Base-by-base conservation (phyloP, 192 early-diverging fungal genomes). In the Oehlia diaphana region DNA sequence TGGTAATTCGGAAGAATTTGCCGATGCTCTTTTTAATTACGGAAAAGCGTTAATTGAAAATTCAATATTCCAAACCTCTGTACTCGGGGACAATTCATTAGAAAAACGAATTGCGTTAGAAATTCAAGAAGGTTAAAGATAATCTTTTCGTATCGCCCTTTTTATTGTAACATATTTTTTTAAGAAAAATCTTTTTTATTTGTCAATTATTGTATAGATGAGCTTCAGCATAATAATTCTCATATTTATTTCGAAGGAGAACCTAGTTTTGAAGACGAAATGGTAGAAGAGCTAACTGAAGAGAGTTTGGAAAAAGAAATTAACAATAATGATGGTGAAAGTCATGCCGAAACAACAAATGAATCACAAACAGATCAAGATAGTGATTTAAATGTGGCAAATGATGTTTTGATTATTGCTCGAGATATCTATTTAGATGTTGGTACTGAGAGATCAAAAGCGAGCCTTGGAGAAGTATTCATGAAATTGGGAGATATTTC, bases 401-500 rank as follows among this genome's bases (percentile, higher is more conserved):
- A 94, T 94, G 92, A 95, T 63, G 89, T 93, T 16, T 85, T 97
- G 63, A 94, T 95, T 75, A 79, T 94, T 31, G 94, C 94, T n/a
- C 92, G 96, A 33, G 86, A 96, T 4, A 92, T 95, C 8, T 95
- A 93, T 66, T 84, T 87, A 68, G 89, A 93, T 28, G 70, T 77
- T 21, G 86, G 82, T 10, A 81, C 79, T 10, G 83, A 88, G 53
- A 85, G 87, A 53, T 80, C 86, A 14, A 80, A 87, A 79, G 69
- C 88, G 47, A 77, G 89, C 80, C 82, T 92, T 77, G 88, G 92
- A 39, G 91, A 93, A 85, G 84, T 95, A 75, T 89, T 92, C 78
- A 82, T 94, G 74, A 87, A 88, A 1, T 86, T 97, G 35, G 95
- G 96, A 49, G 96, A 97, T 81, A 90, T 97, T 9, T 95, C 93